Base-by-base conservation (phyloP, 257 asterid species). In the Buddleja alternifolia region DNA sequence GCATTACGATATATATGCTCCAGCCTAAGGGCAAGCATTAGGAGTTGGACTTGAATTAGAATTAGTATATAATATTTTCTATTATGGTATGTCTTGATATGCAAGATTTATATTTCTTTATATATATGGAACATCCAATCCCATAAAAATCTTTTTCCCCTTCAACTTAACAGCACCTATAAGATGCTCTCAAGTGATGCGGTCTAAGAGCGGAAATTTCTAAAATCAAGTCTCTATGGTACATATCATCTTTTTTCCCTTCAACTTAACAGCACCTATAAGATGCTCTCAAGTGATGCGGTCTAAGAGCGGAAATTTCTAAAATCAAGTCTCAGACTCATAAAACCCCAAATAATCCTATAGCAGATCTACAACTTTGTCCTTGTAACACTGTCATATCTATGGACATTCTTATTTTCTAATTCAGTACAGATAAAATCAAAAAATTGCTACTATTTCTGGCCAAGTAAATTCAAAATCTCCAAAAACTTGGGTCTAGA, bases 381-480 rank as follows among this genome's bases (percentile, higher is more conserved):
- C 19, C 48, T 34, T 37, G 29, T 14, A 29, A 7, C 39, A 36
- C 4, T 1, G 10, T 17, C 12, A 34, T 19, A 59, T 36, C 47
- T 59, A 8, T 2, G 15, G 7, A 36, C 44, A 1, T 36, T 32
- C 65, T 37, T 21, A 12, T 32, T 39, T 37, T 34, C 16, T 25
- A 24, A 16, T 10, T 52, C 21, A 40, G 42, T 12, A 45, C 15
- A 23, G 53, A 21, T n/a, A n/a, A n/a, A n/a, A n/a, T n/a, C n/a
- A n/a, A n/a, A 64, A 29, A 50, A 16, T 39, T 41, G 37, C 10
- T 32, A 45, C 34, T 16, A 48, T 48, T 62, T 7, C 24, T 15
- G 24, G 46, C 59, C 12, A 14, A 51, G 10, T 21, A 20, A 51
- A 61, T 21, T 50, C 71, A 71, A 17, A 70, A 50, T 61, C 59